phyloP scores from a whole-genome alignment of 768 basidiomycete genomes.

The Leccinum pellstonianum region DNA sequence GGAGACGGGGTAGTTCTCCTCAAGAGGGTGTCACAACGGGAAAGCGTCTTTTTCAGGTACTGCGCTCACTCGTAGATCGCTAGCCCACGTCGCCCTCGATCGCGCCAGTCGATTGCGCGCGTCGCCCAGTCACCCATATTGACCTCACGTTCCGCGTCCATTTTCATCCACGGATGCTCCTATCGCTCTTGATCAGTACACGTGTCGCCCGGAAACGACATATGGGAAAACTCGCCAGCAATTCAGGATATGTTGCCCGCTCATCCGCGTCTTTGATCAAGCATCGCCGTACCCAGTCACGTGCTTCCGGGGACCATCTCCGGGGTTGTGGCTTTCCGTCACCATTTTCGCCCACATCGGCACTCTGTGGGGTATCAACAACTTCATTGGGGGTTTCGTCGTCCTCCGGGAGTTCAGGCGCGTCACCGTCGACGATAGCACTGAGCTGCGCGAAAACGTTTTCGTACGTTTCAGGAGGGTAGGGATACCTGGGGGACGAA shows the following conservation, averaged over 20 bases:
- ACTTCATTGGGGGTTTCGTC: constrained; percentile 25
- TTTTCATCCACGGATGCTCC: constrained; percentile 78
- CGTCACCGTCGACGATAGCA: constrained; percentile 95
- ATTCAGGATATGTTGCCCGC: constrained; percentile 79
- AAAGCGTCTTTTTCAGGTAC: constrained; percentile 3
- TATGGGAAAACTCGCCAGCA: constrained; percentile 53
- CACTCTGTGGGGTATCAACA: constrained; percentile 3
- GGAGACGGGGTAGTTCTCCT: constrained; percentile 24
- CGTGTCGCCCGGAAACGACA: not conserved
- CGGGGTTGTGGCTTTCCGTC: constrained; percentile 16
- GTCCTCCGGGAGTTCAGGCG: constrained; percentile 78
- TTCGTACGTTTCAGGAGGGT: constrained; percentile 94
- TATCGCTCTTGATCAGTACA: constrained; percentile 23
- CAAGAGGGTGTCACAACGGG: constrained; percentile 10
- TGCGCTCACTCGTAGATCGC: constrained; percentile 26
- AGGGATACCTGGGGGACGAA: constrained; percentile 62
- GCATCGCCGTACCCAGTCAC: constrained; percentile 81
- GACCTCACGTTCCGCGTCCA: constrained; percentile 58
- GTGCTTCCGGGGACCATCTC: constrained; percentile 47
- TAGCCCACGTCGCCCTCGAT: constrained; percentile 24
- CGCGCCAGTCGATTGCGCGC: constrained; percentile 43
- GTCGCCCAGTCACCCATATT: constrained; percentile 87
- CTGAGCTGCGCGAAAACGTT: constrained; percentile 96
- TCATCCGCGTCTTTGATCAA: constrained; percentile 76
- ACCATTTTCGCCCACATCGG: constrained; percentile 15